Conservation (phyloP, 2,329 filamentous ascomycete genomes). For the Madurella mycetomatis region DNA sequence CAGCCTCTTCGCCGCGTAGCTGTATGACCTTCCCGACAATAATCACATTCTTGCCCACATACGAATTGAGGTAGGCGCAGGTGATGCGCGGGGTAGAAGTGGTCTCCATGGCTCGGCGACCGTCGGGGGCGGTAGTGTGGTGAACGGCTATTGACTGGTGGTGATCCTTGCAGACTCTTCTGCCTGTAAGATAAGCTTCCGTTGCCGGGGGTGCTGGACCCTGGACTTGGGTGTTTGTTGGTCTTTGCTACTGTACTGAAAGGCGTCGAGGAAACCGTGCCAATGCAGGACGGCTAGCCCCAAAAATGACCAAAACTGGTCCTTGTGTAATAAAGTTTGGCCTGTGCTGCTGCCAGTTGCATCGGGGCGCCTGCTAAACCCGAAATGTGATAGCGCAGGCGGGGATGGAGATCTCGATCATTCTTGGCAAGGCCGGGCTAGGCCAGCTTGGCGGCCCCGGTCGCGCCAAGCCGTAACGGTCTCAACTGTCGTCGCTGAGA, state of each 20-base stretch:
- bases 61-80: constrained; percentile 71
- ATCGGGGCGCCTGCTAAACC: neutral
- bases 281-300: neutral
- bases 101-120: constrained; percentile 57
- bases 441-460: no score
- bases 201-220: no score
- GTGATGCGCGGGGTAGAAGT: constrained; percentile 76
- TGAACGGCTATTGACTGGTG: neutral
- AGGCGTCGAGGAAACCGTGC: no score
- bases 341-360: constrained; percentile 1
- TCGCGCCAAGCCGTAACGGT: neutral
- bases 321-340: constrained; percentile 10
- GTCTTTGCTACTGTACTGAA: no score
- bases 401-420: neutral
- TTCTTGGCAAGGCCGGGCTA: neutral
- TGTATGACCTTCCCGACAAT: constrained; percentile 81
- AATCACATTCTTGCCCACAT: constrained; percentile 71
- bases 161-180: neutral
- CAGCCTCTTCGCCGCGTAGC: constrained; percentile 73
- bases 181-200: no score
- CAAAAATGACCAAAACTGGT: neutral
- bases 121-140: neutral
- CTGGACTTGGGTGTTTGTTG: no score
- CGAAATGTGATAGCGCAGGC: neutral
- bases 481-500: no score